phyloP scores from a whole-genome alignment of 2,329 filamentous ascomycete genomes.

The Colletotrichum graminicola region DNA sequence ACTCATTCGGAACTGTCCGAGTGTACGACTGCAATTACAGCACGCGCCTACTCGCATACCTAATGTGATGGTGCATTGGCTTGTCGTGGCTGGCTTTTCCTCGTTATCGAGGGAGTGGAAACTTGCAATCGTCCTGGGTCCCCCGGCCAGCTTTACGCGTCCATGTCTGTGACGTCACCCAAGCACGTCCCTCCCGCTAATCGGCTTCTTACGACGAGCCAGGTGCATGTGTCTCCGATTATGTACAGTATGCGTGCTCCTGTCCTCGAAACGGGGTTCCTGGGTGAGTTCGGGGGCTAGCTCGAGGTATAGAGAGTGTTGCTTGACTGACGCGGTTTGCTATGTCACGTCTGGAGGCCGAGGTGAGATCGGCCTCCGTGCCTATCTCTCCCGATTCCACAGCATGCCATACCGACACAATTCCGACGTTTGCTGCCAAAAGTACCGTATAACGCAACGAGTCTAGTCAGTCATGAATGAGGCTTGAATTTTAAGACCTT shows the following conservation, averaged over 20 bases:
- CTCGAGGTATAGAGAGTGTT: background rate
- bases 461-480: too few species aligned
- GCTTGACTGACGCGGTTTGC: background rate
- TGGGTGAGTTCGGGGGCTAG: background rate
- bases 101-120: background rate
- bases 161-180: slow-evolving; percentile 5
- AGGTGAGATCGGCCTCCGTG: background rate
- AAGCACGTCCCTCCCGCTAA: background rate
- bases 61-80: background rate
- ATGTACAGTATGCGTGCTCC: background rate
- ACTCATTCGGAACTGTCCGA: slow-evolving; percentile 10
- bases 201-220: background rate
- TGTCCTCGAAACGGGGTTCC: background rate
- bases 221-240: background rate
- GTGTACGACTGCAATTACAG: background rate
- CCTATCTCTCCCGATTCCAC: background rate
- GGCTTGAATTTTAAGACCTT: background rate
- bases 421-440: background rate
- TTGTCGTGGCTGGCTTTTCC: background rate
- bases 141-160: background rate
- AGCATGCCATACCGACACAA: background rate
- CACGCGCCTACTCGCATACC: too few species aligned
- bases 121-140: background rate
- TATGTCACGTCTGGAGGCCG: background rate
- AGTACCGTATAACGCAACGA: background rate